Evolutionary conservation across 768 basidiomycete genomes (phyloP).

Genomic region (Daedalea quercina): DNA sequence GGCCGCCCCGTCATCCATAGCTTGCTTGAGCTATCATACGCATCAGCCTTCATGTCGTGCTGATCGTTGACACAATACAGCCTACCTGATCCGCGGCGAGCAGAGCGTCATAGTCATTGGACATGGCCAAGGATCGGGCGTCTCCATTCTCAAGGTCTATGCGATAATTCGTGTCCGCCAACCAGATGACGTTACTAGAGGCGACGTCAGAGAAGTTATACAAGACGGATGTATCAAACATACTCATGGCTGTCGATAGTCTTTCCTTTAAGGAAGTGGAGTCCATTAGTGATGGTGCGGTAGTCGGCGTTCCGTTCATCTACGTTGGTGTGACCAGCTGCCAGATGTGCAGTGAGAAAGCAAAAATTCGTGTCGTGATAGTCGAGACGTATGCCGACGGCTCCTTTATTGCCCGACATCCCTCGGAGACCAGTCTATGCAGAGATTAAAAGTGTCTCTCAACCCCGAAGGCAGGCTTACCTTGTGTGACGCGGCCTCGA

Average conservation of each 20-base stretch:
- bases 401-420: constrained; percentile 97
- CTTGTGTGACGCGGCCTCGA: constrained; percentile 90
- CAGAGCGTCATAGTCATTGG: constrained; percentile 65
- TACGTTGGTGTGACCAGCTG: constrained; percentile 89
- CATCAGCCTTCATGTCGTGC: neutral
- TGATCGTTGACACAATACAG: neutral
- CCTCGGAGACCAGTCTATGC: constrained; percentile 79
- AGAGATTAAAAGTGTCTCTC: neutral
- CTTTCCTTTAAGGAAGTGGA: constrained; percentile 88
- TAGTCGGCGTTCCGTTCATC: constrained; percentile 93
- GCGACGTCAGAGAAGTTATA: neutral
- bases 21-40: constrained; percentile 55
- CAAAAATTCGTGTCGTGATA: constrained; percentile 90
- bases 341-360: constrained; percentile 92
- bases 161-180: constrained; percentile 94
- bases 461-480: constrained; percentile 32
- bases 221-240: constrained; percentile 4
- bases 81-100: constrained; percentile 82
- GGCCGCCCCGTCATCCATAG: constrained; percentile 64
- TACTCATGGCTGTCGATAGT: constrained; percentile 88
- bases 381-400: constrained; percentile 88
- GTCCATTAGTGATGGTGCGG: constrained; percentile 71
- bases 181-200: constrained; percentile 83
- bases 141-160: constrained; percentile 80
- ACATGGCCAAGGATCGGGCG: constrained; percentile 60